A percentile compares a stretch with the other conserved stretches of the same genome.
Conservation (phyloP, 805 yeast species). For the Cyberlindnera americana region DNA sequence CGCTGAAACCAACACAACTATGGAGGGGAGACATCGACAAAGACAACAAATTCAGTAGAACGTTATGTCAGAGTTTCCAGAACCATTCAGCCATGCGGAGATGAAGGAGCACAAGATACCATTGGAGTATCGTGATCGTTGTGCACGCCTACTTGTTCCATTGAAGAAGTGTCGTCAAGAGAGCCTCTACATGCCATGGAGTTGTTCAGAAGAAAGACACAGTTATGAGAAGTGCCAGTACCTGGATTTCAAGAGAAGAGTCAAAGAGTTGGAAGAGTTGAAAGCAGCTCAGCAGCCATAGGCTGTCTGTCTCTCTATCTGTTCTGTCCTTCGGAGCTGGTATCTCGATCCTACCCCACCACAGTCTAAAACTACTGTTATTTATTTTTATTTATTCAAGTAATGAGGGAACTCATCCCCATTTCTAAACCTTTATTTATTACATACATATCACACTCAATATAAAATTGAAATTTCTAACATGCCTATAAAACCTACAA, state of each 20-base stretch:
- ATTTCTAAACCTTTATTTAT: too few relatives aligned
- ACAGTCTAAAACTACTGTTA: too few relatives aligned
- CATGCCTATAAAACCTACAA: too few relatives aligned
- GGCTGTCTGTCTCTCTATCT: too few relatives aligned
- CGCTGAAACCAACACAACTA: too few relatives aligned
- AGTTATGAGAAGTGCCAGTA: constrained; percentile 84
- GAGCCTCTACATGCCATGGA: constrained; percentile 60
- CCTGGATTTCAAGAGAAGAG: constrained; percentile 76
- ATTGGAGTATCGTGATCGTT: constrained; percentile 76
- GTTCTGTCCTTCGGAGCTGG: too few relatives aligned
- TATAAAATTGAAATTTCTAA: too few relatives aligned
- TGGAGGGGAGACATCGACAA: too few relatives aligned
- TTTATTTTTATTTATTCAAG: background rate
- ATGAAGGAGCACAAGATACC: constrained; percentile 79
- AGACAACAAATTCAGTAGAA: too few relatives aligned
- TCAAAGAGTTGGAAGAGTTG: constrained; percentile 59
- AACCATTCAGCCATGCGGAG: constrained; percentile 63
- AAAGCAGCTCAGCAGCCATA: constrained; percentile 30
- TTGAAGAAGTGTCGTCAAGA: constrained; percentile 59
- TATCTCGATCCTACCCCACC: too few relatives aligned
- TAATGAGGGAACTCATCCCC: too few relatives aligned
- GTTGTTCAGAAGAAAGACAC: constrained; percentile 75
- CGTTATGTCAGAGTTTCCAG: constrained; percentile 12
- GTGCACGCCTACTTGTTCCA: constrained; percentile 64
- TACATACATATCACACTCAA: too few relatives aligned